Evolutionary conservation across 305 asterid species (phyloP).

Genomic region (Solanum hybrid): DNA sequence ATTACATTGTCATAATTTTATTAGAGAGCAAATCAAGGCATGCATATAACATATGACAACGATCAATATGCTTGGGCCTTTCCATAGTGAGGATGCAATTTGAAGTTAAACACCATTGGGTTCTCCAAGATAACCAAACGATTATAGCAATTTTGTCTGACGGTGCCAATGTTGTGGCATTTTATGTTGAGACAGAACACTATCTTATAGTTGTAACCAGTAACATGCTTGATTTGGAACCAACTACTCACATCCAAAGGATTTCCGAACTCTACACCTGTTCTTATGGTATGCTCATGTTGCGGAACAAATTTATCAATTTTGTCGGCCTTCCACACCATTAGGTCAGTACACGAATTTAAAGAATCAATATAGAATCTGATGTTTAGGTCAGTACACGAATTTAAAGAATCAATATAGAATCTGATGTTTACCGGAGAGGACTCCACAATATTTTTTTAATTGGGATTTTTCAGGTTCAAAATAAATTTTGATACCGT

Average conservation of each 20-base stretch:
- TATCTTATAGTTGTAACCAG: neutral
- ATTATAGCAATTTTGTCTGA: neutral
- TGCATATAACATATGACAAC: neutral
- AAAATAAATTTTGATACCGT: neutral
- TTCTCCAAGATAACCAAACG: neutral
- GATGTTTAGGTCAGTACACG: neutral
- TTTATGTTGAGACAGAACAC: neutral
- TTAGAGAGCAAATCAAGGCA: neutral
- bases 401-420: too few relatives aligned
- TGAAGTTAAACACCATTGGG: neutral
- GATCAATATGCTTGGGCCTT: neutral
- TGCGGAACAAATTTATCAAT: too few relatives aligned
- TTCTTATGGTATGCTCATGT: neutral
- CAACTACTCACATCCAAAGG: neutral
- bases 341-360: too few relatives aligned
- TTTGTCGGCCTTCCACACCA: neutral
- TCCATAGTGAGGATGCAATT: rapidly evolving
- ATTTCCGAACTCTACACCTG: neutral
- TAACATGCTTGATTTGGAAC: neutral
- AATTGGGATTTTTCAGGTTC: neutral
- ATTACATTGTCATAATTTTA: neutral
- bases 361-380: too few relatives aligned
- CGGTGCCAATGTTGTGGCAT: neutral
- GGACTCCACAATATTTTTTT: neutral
- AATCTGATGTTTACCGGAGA: neutral